Conservation (phyloP, 495 filamentous ascomycete species). For the Glonium stellatum region DNA sequence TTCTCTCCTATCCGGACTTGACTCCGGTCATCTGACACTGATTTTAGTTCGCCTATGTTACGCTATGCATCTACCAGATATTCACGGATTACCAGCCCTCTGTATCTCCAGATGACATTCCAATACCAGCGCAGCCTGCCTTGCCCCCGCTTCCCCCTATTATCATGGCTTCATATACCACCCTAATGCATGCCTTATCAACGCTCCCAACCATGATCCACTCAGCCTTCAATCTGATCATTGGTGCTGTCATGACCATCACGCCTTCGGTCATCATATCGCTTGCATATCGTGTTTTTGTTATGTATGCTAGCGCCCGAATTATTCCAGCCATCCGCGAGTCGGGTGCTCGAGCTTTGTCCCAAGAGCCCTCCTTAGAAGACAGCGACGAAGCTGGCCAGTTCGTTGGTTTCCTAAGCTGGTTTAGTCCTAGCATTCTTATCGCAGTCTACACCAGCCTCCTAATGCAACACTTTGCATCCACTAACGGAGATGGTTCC, state of each 20-base stretch:
- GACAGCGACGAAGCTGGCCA: conserved; percentile 77
- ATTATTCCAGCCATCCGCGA: conserved; percentile 92
- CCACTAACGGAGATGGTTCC: conserved; percentile 43
- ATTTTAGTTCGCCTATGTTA: conserved; percentile 78
- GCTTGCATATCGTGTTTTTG: conserved; percentile 82
- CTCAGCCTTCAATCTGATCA: conserved; percentile 77
- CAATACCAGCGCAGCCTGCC: conserved; percentile 55
- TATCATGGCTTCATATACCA: conserved; percentile 97
- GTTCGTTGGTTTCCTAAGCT: conserved; percentile 72
- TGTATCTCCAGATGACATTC: conserved; percentile 45
- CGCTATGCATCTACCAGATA: conserved; percentile 96
- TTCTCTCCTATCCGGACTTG: conserved; percentile 1
- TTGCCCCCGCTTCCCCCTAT: conserved; percentile 93
- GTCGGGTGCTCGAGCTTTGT: conserved; percentile 70
- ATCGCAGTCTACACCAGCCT: conserved; percentile 96
- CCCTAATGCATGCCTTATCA: conserved; percentile 74
- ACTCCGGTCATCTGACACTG: background rate
- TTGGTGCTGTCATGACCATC: conserved; percentile 84
- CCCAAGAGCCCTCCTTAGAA: conserved; percentile 74
- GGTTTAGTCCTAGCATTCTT: conserved; percentile 87
- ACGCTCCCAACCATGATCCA: conserved; percentile 75
- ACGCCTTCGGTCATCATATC: conserved; percentile 93
- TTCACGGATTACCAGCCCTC: conserved; percentile 96
- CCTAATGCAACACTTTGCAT: conserved; percentile 87
- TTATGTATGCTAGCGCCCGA: conserved; percentile 89